These are phyloP conservation scores for Syncephalastrum monosporum DNA, from an alignment of 371 early-diverging fungal genomes.

Conservation along the genomic window DNA sequence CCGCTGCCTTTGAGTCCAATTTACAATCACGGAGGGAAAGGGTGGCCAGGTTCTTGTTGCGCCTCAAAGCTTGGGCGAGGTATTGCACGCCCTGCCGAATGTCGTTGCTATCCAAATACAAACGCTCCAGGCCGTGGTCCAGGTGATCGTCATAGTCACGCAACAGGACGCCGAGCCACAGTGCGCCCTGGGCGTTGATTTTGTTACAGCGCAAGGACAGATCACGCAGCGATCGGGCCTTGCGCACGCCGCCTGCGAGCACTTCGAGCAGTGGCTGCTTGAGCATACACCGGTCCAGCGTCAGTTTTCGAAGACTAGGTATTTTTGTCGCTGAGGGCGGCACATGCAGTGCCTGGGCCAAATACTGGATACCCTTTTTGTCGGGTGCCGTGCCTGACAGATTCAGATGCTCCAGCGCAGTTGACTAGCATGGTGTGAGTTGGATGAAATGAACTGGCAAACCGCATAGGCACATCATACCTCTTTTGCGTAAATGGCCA, in stretches of 20 bases:
- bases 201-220: conserved; percentile 54
- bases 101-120: conserved; percentile 57
- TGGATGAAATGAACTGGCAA: background rate
- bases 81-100: conserved; percentile 62
- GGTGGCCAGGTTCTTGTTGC: conserved; percentile 52
- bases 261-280: conserved; percentile 50
- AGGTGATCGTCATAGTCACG: conserved; percentile 54
- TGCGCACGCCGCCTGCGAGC: conserved; percentile 52
- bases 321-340: conserved; percentile 5
- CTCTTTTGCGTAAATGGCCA: conserved; percentile 66
- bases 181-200: conserved; percentile 49
- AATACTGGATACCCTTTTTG: conserved; percentile 52
- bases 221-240: conserved; percentile 41
- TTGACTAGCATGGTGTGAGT: conserved; percentile 16
- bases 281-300: conserved; percentile 59
- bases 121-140: conserved; percentile 37
- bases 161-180: conserved; percentile 66
- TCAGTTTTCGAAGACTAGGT: conserved; percentile 47
- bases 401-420: conserved; percentile 26
- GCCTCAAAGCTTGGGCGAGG: conserved; percentile 59
- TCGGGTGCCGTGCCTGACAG: conserved; percentile 45
- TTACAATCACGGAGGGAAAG: conserved; percentile 56
- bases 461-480: conserved; percentile 21
- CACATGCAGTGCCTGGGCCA: conserved; percentile 49
- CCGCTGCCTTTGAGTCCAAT: conserved; percentile 53